Conservation (phyloP, 1,139 yeast genomes). For the Pichia sp. region DNA sequence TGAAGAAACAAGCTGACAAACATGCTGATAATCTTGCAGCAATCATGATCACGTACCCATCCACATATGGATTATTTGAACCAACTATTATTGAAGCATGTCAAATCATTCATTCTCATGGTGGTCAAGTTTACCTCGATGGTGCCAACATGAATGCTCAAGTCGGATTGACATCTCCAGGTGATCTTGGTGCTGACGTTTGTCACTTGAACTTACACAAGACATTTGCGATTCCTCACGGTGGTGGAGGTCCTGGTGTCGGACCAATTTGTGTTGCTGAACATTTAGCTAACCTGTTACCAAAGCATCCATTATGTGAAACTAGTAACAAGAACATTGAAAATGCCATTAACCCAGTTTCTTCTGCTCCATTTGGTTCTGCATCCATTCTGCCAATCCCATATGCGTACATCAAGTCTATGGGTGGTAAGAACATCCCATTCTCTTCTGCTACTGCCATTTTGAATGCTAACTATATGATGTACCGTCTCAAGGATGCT, state of each 20-base stretch:
- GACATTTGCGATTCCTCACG: conserved; percentile 96
- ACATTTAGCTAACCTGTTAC: conserved; percentile 78
- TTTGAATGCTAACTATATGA: conserved; percentile 94
- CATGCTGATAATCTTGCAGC: conserved; percentile 72
- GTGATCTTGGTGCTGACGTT: conserved; percentile 98
- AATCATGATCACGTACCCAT: conserved; percentile 94
- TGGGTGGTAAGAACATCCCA: conserved; percentile 82
- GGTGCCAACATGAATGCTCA: conserved; percentile 99
- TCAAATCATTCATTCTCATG: conserved; percentile 71
- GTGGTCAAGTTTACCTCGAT: conserved; percentile 95
- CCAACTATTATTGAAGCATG: conserved; percentile 85
- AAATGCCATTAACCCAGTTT: conserved; percentile 63
- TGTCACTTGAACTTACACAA: conserved; percentile 95
- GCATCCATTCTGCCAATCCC: conserved; percentile 92
- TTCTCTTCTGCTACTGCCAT: conserved; percentile 84
- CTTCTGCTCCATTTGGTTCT: conserved; percentile 94
- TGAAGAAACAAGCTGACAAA: conserved; percentile 65
- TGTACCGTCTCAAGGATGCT: conserved; percentile 60
- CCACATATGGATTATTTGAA: conserved; percentile 93
- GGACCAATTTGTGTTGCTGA: conserved; percentile 94
- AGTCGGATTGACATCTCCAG: conserved; percentile 95
- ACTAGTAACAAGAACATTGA: conserved; percentile 41
- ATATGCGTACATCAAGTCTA: conserved; percentile 88
- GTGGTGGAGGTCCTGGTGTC: conserved; percentile 99
- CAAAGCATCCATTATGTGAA: conserved; percentile 60